These are phyloP conservation scores for Pseudogymnoascus sp. DNA, from an alignment of 2,329 filamentous ascomycete genomes.

Conservation along the genomic window DNA sequence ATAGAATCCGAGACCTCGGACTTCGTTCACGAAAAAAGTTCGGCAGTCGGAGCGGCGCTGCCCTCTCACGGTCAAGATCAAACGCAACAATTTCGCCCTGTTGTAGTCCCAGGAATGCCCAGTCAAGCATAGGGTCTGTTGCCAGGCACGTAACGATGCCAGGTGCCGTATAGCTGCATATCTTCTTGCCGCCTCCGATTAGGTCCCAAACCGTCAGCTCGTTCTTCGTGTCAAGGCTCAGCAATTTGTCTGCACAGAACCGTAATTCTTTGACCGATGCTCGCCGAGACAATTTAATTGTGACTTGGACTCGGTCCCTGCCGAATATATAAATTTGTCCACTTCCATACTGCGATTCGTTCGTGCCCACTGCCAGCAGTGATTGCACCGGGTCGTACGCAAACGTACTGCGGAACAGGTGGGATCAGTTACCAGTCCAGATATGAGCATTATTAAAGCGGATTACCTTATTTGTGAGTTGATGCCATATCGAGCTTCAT, in stretches of 20 bases:
- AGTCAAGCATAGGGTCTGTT: constrained; percentile 87
- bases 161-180: constrained; percentile 68
- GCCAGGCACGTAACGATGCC: constrained; percentile 68
- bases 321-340: constrained; percentile 89
- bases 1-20: constrained; percentile 55
- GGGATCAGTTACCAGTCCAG: constrained; percentile 10
- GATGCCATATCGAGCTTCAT: constrained; percentile 76
- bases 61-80: constrained; percentile 74
- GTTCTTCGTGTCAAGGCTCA: constrained; percentile 80
- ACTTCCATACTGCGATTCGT: constrained; percentile 75
- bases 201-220: constrained; percentile 81
- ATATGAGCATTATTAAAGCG: constrained; percentile 11
- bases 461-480: constrained; percentile 62
- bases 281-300: constrained; percentile 62
- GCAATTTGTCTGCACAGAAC: constrained; percentile 78
- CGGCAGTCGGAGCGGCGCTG: constrained; percentile 73
- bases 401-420: constrained; percentile 53
- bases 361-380: constrained; percentile 84
- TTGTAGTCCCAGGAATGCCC: constrained; percentile 77
- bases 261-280: constrained; percentile 71
- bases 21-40: constrained; percentile 79
- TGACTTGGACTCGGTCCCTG: constrained; percentile 69
- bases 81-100: constrained; percentile 86
- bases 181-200: constrained; percentile 52
- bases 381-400: constrained; percentile 94